Conservation (phyloP, 805 yeast genomes). For the Clavispora asparagi region DNA sequence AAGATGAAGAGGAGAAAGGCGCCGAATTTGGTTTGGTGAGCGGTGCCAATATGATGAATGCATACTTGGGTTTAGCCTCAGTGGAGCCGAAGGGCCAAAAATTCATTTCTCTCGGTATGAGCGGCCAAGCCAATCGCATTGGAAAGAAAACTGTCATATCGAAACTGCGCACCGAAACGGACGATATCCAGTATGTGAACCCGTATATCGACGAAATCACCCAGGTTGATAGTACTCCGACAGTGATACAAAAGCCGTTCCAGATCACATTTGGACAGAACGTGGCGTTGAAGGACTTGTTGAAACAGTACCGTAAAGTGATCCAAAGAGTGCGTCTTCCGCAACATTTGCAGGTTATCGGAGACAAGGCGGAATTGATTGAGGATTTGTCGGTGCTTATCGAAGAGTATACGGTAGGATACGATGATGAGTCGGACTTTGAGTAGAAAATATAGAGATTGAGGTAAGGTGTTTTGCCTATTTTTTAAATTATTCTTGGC, state of each 20-base stretch:
- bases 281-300: conserved; percentile 18
- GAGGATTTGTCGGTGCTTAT: conserved; percentile 43
- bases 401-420: conserved; percentile 48
- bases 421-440: conserved; percentile 23
- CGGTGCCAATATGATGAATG: conserved; percentile 14
- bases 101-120: neutral
- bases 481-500: too few relatives aligned
- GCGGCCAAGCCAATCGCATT: neutral
- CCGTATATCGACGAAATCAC: conserved; percentile 18
- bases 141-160: neutral
- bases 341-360: conserved; percentile 27
- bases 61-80: conserved; percentile 6
- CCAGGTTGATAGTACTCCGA: conserved; percentile 26
- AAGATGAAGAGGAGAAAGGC: neutral
- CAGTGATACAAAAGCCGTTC: conserved; percentile 7
- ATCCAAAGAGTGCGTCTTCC: conserved; percentile 9
- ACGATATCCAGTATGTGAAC: conserved; percentile 5
- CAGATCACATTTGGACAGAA: conserved; percentile 23
- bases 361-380: conserved; percentile 50
- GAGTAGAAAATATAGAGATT: conserved; percentile 2
- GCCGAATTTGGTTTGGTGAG: conserved; percentile 5
- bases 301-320: conserved; percentile 22
- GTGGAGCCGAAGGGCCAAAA: neutral
- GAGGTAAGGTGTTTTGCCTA: too few relatives aligned
- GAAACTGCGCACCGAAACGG: neutral